These are phyloP conservation scores for Circinella minor DNA, from an alignment of 371 early-diverging fungal species.

Conservation along the genomic window DNA sequence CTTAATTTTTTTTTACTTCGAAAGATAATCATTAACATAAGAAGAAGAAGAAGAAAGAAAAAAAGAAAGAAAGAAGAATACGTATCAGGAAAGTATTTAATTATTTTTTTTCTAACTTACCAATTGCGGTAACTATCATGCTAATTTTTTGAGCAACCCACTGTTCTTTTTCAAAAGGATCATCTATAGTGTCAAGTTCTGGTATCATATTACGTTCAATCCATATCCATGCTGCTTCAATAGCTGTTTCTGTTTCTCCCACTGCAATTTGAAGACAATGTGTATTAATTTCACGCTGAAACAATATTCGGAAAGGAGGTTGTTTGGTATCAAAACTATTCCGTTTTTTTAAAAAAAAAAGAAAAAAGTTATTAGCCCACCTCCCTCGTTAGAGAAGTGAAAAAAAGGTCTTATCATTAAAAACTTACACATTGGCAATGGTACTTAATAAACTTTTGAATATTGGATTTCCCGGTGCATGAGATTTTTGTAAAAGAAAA, in stretches of 20 bases:
- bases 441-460: conserved; percentile 74
- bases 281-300: conserved; percentile 63
- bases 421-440: conserved; percentile 72
- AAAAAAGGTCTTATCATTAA: neutral
- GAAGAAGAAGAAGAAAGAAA: too few relatives aligned
- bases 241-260: conserved; percentile 77
- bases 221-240: conserved; percentile 92
- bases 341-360: neutral
- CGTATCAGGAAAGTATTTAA: too few relatives aligned
- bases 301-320: conserved; percentile 89
- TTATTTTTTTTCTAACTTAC: conserved; percentile 35
- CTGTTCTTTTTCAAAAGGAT: conserved; percentile 77
- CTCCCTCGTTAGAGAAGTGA: neutral
- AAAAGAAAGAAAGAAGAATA: neutral
- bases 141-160: conserved; percentile 91
- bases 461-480: conserved; percentile 50
- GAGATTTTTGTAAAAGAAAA: conserved; percentile 75
- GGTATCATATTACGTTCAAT: conserved; percentile 82
- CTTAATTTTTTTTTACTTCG: neutral
- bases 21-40: too few relatives aligned
- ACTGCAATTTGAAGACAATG: conserved; percentile 67
- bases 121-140: conserved; percentile 80
- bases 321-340: conserved; percentile 86
- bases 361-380: neutral
- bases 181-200: conserved; percentile 78